Conservation (phyloP, 306 rosid species). For the Alnus rubra region DNA sequence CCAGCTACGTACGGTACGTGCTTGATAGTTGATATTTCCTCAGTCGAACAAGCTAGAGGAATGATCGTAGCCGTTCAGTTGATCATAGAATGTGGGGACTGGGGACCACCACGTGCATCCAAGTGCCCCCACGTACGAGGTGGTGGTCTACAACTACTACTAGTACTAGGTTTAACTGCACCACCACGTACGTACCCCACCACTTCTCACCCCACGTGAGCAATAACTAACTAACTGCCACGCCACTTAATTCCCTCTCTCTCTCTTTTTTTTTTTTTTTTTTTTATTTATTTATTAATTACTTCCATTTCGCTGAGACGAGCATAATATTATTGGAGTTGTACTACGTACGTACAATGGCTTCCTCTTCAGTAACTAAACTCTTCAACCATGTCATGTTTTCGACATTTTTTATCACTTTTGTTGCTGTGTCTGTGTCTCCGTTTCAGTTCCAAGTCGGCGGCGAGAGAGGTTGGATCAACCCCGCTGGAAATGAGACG, state of each 20-base stretch:
- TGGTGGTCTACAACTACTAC: background rate
- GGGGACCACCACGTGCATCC: background rate
- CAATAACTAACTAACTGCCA: background rate
- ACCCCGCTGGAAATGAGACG: background rate
- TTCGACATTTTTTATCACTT: background rate
- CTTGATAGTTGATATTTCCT: too few species aligned
- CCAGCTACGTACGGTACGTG: background rate
- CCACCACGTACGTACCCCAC: background rate
- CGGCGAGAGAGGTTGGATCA: slow-evolving; percentile 6
- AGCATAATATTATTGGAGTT: background rate
- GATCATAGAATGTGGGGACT: background rate
- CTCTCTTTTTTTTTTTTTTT: too few species aligned
- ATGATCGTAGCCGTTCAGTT: background rate
- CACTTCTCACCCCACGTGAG: background rate
- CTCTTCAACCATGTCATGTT: background rate
- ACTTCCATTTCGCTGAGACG: background rate
- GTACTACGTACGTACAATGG: background rate
- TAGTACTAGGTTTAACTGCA: background rate
- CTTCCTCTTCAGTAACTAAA: background rate
- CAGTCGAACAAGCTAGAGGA: background rate
- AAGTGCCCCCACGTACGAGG: background rate
- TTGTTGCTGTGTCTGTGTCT: background rate
- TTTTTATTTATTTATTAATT: background rate
- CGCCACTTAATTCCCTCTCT: background rate
- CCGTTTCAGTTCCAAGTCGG: slow-evolving; percentile 24